Conservation (phyloP, 1,139 yeast species). For the Suhomyces terraborum region DNA sequence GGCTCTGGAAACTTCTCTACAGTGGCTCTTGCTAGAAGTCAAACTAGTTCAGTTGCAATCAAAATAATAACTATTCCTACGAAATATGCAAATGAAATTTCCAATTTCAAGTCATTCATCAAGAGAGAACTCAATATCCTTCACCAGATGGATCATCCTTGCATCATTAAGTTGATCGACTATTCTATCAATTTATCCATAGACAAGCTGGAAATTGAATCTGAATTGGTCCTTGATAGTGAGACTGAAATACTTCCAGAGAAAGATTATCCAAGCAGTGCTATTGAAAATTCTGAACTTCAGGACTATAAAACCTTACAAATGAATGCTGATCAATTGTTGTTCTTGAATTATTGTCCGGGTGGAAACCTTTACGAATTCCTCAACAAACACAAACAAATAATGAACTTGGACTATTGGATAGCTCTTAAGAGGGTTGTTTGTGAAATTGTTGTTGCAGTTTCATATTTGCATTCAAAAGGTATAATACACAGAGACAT, state of each 20-base stretch:
- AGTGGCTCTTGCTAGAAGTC: conserved; percentile 47
- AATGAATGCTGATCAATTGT: conserved; percentile 41
- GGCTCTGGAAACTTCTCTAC: conserved; percentile 65
- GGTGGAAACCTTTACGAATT: conserved; percentile 86
- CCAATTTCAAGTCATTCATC: conserved; percentile 64
- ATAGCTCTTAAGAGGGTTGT: conserved; percentile 59
- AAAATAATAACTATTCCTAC: conserved; percentile 44
- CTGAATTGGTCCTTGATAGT: conserved; percentile 11
- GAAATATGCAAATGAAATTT: conserved; percentile 28
- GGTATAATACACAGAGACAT: conserved; percentile 83
- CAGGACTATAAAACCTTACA: conserved; percentile 29
- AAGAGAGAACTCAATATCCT: conserved; percentile 75
- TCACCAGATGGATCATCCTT: conserved; percentile 45
- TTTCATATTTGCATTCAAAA: conserved; percentile 68
- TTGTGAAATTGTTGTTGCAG: conserved; percentile 68
- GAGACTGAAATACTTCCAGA: conserved; percentile 13
- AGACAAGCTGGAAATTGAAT: conserved; percentile 24
- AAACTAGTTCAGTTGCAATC: conserved; percentile 33
- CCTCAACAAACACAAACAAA: conserved; percentile 32
- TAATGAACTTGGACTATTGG: conserved; percentile 38
- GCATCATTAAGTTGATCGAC: conserved; percentile 39
- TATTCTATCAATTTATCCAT: conserved; percentile 31
- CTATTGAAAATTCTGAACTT: conserved; percentile 8
- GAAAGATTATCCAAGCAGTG: conserved; percentile 10
- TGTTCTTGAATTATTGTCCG: conserved; percentile 72